Evolutionary conservation across 163 green algal genomes (phyloP).

Genomic region (Coccomyxa subellipsoidea): DNA sequence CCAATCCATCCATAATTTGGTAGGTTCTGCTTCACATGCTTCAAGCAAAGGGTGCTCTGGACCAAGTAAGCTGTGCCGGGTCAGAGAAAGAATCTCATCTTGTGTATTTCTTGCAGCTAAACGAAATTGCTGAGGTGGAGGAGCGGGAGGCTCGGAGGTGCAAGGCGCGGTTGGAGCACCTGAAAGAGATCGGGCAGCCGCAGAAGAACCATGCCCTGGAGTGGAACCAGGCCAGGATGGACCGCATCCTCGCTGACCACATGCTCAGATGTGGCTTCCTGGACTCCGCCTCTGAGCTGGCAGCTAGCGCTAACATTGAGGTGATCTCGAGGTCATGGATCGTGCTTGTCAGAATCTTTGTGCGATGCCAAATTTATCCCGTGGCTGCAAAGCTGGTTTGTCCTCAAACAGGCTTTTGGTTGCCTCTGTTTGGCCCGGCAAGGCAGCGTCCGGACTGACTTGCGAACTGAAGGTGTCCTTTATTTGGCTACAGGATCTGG

Average conservation of each 20-base stretch:
- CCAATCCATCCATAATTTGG: too few relatives aligned
- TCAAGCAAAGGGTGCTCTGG: too few relatives aligned
- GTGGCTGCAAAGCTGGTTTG: too few relatives aligned
- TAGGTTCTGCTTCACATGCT: too few relatives aligned
- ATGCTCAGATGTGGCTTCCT: conserved; percentile 65
- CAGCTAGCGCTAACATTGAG: conserved; percentile 1
- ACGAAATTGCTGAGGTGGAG: conserved; percentile 41
- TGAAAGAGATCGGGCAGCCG: conserved; percentile 36
- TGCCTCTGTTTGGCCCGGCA: too few relatives aligned
- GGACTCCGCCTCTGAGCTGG: conserved; percentile 31
- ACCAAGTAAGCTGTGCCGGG: background rate
- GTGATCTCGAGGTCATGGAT: background rate
- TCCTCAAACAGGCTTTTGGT: too few relatives aligned
- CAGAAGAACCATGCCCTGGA: conserved; percentile 38
- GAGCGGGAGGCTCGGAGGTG: conserved; percentile 48
- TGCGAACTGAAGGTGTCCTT: too few relatives aligned
- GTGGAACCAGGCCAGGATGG: conserved; percentile 65
- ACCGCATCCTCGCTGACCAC: conserved; percentile 67
- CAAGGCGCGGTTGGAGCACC: conserved; percentile 59
- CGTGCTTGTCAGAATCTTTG: too few relatives aligned
- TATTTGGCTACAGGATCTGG: conserved; percentile 55
- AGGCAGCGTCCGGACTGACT: too few relatives aligned
- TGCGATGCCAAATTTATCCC: too few relatives aligned
- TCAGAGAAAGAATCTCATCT: background rate
- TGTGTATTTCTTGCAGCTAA: conserved; percentile 33